Percentiles rank a stretch among this genome's conserved stretches.
Evolutionary conservation across 2,329 filamentous ascomycete species (phyloP).

Genomic region (Lasiodiplodia sp.): DNA sequence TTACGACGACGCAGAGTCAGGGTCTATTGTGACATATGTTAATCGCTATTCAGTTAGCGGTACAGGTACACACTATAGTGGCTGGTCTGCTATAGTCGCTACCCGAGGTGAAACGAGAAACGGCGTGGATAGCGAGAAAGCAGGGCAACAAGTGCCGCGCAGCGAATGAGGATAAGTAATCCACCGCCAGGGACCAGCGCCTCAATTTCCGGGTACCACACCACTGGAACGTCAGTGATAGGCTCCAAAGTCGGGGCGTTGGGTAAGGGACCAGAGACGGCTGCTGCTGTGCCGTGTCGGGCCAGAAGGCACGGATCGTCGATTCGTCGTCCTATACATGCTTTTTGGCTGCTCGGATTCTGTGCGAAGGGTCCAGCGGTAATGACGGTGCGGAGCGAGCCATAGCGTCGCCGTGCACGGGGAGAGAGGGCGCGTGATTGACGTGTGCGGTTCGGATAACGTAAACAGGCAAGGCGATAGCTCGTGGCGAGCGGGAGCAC

Average conservation of each 20-base stretch:
- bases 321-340: slow-evolving; percentile 2
- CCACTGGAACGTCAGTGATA: not conserved
- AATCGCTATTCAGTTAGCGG: no score
- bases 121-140: no score
- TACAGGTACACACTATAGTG: no score
- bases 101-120: no score
- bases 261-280: slow-evolving; percentile 25
- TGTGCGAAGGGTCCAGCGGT: slow-evolving; percentile 10
- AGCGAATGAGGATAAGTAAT: slow-evolving; percentile 5
- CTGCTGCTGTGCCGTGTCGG: slow-evolving; percentile 1
- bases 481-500: slow-evolving; percentile 20
- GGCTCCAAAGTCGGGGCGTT: slow-evolving; percentile 23
- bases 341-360: not conserved
- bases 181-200: not conserved
- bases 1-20: no score
- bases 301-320: slow-evolving; percentile 15
- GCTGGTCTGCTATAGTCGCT: no score
- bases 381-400: slow-evolving; percentile 19
- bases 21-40: no score
- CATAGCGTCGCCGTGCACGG: slow-evolving; percentile 2
- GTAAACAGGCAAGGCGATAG: slow-evolving; percentile 19
- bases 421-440: slow-evolving; percentile 7
- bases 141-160: slow-evolving; percentile 3
- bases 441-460: slow-evolving; percentile 16
- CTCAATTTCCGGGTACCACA: slow-evolving; percentile 26